Evolutionary conservation across 257 asterid species (phyloP).

Genomic region (Anisodus tanguticus): DNA sequence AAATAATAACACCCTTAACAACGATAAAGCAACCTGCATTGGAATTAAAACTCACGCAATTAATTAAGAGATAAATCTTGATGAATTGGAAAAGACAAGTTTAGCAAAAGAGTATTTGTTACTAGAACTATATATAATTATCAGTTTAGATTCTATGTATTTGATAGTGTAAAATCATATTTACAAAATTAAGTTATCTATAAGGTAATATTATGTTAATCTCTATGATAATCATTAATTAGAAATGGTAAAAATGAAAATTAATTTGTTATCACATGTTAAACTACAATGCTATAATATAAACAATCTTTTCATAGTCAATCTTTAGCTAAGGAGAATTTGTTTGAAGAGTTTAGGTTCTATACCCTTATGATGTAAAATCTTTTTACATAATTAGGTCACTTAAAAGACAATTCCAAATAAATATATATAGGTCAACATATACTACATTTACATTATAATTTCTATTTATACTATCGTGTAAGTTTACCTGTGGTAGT

Average conservation of each 20-base stretch:
- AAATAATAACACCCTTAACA: conserved; percentile 74
- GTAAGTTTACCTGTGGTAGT: background rate
- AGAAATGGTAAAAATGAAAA: background rate
- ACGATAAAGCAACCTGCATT: conserved; percentile 70
- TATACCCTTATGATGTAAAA: too few species aligned
- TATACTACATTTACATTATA: background rate
- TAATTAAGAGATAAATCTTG: background rate
- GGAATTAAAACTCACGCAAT: background rate
- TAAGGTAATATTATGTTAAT: background rate
- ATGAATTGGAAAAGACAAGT: background rate
- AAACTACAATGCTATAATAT: too few species aligned
- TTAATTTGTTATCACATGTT: too few species aligned
- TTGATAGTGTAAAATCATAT: too few species aligned
- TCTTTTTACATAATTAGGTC: background rate
- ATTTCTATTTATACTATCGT: background rate
- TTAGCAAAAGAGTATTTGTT: background rate
- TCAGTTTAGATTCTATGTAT: too few species aligned
- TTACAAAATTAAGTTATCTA: background rate
- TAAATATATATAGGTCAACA: background rate
- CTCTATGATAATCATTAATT: background rate
- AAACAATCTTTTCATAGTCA: too few species aligned
- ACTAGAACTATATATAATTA: too few species aligned
- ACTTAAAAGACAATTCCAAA: too few species aligned
- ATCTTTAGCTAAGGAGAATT: too few species aligned
- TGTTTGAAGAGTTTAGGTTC: background rate